Evolutionary conservation across 805 yeast genomes (phyloP).

Genomic region (Starmera amethionina): DNA sequence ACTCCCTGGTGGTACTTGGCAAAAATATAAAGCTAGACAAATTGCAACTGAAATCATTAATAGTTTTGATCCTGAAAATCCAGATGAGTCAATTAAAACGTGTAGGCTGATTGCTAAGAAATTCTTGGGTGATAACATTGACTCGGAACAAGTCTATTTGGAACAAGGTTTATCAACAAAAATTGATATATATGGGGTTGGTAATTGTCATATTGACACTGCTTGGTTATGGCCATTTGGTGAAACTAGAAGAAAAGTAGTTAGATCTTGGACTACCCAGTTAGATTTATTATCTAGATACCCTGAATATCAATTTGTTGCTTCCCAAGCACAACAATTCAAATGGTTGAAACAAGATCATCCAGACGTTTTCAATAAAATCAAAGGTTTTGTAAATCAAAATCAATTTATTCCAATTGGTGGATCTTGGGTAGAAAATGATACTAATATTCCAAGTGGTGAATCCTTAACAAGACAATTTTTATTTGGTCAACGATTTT

Average conservation of each 20-base stretch:
- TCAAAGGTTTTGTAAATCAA: constrained; percentile 49
- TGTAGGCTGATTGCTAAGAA: constrained; percentile 60
- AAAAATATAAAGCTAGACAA: constrained; percentile 72
- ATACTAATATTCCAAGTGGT: constrained; percentile 92
- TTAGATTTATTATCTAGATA: constrained; percentile 72
- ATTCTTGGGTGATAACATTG: constrained; percentile 56
- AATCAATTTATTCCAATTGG: constrained; percentile 87
- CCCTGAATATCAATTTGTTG: constrained; percentile 90
- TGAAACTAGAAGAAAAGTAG: constrained; percentile 86
- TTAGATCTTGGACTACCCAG: constrained; percentile 93
- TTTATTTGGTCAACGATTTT: constrained; percentile 81
- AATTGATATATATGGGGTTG: constrained; percentile 71
- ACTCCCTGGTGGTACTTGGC: constrained; percentile 64
- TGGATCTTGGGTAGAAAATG: constrained; percentile 97
- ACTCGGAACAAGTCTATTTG: constrained; percentile 55
- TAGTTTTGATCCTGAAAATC: constrained; percentile 56
- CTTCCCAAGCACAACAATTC: constrained; percentile 94
- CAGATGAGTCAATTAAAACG: constrained; percentile 41
- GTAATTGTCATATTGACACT: constrained; percentile 95
- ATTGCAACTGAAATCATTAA: constrained; percentile 80
- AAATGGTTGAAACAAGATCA: constrained; percentile 85
- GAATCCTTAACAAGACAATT: constrained; percentile 87
- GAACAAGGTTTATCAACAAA: constrained; percentile 23
- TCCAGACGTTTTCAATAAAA: constrained; percentile 62
- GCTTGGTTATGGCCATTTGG: constrained; percentile 99